These are phyloP conservation scores for Tylopilus rubrobrunneus DNA, from an alignment of 768 basidiomycete genomes.

Conservation along the genomic window DNA sequence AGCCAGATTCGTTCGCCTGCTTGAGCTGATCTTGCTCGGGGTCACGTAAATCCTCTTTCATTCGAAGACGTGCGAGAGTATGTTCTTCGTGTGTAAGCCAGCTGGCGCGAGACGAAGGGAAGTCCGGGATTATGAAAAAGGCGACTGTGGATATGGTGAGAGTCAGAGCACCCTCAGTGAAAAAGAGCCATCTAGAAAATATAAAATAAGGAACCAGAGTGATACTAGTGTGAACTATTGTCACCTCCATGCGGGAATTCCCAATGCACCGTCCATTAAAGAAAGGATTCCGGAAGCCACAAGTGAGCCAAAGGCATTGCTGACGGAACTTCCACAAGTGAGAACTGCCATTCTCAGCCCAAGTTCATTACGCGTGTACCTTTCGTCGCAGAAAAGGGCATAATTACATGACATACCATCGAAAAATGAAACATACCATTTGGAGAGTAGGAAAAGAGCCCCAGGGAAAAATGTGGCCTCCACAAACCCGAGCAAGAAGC, in stretches of 20 bases:
- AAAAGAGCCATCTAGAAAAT: slow-evolving; percentile 61
- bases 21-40: slow-evolving; percentile 45
- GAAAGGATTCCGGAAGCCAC: no score
- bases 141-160: slow-evolving; percentile 47
- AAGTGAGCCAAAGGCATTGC: no score
- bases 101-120: slow-evolving; percentile 52
- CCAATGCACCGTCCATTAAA: slow-evolving; percentile 38
- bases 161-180: slow-evolving; percentile 58
- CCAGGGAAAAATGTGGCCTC: no score
- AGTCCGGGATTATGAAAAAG: slow-evolving; percentile 68
- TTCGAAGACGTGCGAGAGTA: slow-evolving; percentile 49
- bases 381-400: no score
- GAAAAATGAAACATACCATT: no score
- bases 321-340: no score
- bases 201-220: not conserved
- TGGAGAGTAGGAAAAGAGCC: no score
- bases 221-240: slow-evolving; percentile 6
- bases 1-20: slow-evolving; percentile 36
- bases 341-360: no score
- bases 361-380: no score
- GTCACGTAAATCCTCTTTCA: slow-evolving; percentile 59
- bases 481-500: no score
- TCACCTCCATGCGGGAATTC: slow-evolving; percentile 70
- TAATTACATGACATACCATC: no score
- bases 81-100: slow-evolving; percentile 61